Conservation (phyloP, 2,329 filamentous ascomycete species). For the Dryadomyces quercivorus region DNA sequence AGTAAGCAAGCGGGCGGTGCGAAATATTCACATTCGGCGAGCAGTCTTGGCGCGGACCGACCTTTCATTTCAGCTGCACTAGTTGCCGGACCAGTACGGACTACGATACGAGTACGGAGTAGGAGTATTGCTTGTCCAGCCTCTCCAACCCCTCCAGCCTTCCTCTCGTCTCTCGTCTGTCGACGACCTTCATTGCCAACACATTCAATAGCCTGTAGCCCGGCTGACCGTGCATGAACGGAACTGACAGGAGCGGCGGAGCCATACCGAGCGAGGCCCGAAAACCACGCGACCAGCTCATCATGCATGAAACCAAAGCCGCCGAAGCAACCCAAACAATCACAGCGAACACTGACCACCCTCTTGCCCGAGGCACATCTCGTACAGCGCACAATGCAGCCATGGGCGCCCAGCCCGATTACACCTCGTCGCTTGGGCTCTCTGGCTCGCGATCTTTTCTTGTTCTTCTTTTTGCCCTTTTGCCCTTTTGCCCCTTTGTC, state of each 20-base stretch:
- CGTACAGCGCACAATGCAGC: background rate
- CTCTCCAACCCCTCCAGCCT: too few relatives aligned
- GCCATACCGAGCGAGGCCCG: background rate
- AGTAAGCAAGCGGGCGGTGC: too few relatives aligned
- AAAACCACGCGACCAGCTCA: conserved; percentile 7
- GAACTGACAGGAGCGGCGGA: background rate
- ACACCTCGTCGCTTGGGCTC: background rate
- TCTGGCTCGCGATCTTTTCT: background rate
- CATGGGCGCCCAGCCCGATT: background rate
- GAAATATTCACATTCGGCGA: too few relatives aligned
- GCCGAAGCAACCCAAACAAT: background rate
- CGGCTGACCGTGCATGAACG: background rate
- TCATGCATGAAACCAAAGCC: conserved; percentile 8
- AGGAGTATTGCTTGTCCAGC: too few relatives aligned
- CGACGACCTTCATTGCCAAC: too few relatives aligned
- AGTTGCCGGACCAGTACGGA: too few relatives aligned
- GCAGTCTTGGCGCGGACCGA: too few relatives aligned
- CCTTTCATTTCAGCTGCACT: too few relatives aligned
- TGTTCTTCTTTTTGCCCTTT: background rate
- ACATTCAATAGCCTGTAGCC: too few relatives aligned
- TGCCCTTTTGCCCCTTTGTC: background rate
- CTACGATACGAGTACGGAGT: too few relatives aligned
- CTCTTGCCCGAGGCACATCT: too few relatives aligned
- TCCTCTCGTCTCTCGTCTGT: too few relatives aligned
- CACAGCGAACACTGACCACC: background rate